Percentiles rank a stretch among this genome's conserved stretches.
Evolutionary conservation across 2,329 filamentous ascomycete species (phyloP).

Genomic region (Penicillium sumatraense): DNA sequence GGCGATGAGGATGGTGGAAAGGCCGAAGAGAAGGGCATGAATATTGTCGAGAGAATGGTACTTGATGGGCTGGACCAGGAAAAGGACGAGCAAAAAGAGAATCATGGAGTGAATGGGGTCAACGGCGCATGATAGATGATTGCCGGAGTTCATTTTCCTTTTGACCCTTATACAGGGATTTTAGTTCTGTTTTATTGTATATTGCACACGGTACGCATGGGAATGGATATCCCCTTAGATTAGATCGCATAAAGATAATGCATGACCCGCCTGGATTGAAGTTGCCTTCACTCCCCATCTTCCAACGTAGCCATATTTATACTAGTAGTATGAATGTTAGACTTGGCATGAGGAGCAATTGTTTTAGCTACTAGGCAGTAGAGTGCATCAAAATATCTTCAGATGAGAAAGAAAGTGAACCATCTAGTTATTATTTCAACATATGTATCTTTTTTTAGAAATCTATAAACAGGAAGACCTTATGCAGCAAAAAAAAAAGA

Average conservation of each 20-base stretch:
- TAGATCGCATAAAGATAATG: conserved; percentile 16
- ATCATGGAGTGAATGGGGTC: not conserved
- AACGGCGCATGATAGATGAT: not conserved
- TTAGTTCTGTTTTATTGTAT: not conserved
- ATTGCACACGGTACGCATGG: not conserved
- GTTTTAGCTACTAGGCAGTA: too few relatives aligned
- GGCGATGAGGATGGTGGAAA: conserved; percentile 61
- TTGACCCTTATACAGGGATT: not conserved
- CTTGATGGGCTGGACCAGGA: conserved; percentile 43
- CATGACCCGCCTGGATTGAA: not conserved
- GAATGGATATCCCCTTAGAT: conserved; percentile 3
- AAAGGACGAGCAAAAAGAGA: not conserved
- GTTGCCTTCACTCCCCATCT: not conserved
- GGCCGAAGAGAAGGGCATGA: conserved; percentile 20
- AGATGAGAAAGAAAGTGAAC: not conserved
- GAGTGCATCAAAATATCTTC: too few relatives aligned
- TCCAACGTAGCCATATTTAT: too few relatives aligned
- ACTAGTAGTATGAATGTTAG: too few relatives aligned
- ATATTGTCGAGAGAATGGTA: conserved; percentile 53
- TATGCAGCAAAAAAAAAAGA: conserved; percentile 14
- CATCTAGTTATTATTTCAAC: conserved; percentile 18
- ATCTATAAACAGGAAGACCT: conserved; percentile 17
- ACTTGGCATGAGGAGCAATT: too few relatives aligned
- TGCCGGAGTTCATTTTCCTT: not conserved
- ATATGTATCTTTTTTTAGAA: conserved; percentile 18